These are phyloP conservation scores for Daldinia caldariorum DNA, from an alignment of 495 filamentous ascomycete genomes.

Conservation along the genomic window DNA sequence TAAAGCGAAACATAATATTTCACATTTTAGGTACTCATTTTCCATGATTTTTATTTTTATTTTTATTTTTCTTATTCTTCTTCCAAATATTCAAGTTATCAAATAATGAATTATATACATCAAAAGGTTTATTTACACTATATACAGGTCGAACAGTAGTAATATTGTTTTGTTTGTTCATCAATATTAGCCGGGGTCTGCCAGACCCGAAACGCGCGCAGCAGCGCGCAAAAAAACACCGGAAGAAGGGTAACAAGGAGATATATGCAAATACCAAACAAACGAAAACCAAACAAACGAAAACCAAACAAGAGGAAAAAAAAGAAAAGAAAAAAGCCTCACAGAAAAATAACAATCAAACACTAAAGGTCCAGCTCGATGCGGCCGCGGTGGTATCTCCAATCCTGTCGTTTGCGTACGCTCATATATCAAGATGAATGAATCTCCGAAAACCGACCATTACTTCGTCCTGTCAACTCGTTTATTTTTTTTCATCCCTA, in stretches of 20 bases:
- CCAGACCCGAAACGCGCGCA: background rate
- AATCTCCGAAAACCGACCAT: background rate
- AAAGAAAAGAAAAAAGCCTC: no score
- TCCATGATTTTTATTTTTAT: no score
- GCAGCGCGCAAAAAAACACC: background rate
- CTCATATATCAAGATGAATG: background rate
- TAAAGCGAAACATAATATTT: no score
- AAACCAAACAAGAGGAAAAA: background rate
- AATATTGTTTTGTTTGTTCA: background rate
- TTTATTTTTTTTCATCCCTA: background rate
- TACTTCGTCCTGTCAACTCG: background rate
- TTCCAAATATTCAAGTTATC: background rate
- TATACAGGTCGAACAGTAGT: background rate
- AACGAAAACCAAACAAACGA: background rate
- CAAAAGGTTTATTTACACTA: slow-evolving; percentile 1
- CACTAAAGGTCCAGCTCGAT: background rate
- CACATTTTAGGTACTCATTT: no score
- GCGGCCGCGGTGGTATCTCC: background rate
- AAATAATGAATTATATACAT: background rate
- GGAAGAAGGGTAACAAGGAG: background rate
- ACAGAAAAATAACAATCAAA: background rate
- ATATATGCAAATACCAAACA: no score
- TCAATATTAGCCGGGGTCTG: background rate
- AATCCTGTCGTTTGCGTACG: background rate
- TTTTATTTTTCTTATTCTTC: no score